Evolutionary conservation across 331 rosid species (phyloP).

Genomic region (Malus hybrid): DNA sequence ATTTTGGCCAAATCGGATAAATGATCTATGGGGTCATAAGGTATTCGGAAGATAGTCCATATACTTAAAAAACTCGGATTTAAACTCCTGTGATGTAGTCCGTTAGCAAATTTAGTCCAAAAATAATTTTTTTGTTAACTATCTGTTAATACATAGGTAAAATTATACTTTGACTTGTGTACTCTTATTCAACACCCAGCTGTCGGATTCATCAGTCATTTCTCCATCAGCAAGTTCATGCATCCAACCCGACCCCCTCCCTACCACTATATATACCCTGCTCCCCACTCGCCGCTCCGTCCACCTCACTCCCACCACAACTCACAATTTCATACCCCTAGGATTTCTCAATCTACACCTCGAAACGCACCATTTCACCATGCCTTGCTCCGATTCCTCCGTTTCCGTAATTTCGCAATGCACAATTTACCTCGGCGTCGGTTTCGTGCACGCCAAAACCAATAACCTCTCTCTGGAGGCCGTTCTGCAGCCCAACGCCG

Average conservation of each 20-base stretch:
- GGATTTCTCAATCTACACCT: background rate
- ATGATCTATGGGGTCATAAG: too few species aligned
- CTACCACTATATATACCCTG: slow-evolving; percentile 12
- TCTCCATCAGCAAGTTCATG: slow-evolving; percentile 19
- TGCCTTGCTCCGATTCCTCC: slow-evolving; percentile 80
- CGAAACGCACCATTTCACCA: slow-evolving; percentile 12
- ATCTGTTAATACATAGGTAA: too few species aligned
- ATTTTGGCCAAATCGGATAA: too few species aligned
- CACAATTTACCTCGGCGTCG: slow-evolving; percentile 58
- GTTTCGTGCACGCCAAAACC: slow-evolving; percentile 63
- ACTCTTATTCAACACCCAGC: too few species aligned
- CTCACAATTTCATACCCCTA: background rate
- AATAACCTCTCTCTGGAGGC: slow-evolving; percentile 32
- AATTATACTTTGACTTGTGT: too few species aligned
- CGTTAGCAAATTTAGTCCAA: too few species aligned
- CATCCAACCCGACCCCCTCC: slow-evolving; percentile 8
- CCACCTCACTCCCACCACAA: background rate
- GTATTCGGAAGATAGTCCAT: too few species aligned
- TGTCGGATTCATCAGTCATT: too few species aligned
- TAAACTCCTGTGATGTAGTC: too few species aligned
- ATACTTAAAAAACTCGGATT: too few species aligned
- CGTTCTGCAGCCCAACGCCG: slow-evolving; percentile 20
- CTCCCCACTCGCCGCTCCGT: background rate
- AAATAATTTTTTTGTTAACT: too few species aligned
- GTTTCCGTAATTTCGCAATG: slow-evolving; percentile 54